These are phyloP conservation scores for Colletotrichum graminicola DNA, from an alignment of 2,329 filamentous ascomycete genomes.

Conservation along the genomic window DNA sequence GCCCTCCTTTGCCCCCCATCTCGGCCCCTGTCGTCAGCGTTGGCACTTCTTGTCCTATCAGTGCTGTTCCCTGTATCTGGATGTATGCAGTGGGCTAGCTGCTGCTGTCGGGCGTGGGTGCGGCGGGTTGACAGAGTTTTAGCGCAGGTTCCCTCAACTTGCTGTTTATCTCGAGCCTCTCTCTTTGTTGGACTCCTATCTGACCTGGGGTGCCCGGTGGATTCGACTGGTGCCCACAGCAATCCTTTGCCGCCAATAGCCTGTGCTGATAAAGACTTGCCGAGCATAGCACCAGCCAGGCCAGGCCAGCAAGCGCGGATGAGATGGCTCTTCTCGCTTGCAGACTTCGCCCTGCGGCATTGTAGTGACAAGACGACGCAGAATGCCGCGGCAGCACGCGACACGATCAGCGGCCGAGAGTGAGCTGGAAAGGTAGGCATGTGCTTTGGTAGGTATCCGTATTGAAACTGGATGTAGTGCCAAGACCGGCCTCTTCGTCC, in stretches of 20 bases:
- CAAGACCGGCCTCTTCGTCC: slow-evolving; percentile 25
- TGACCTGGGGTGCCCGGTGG: slow-evolving; percentile 40
- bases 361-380: slow-evolving; percentile 8
- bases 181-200: neutral
- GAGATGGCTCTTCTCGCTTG: slow-evolving; percentile 18
- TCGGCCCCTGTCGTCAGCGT: slow-evolving; percentile 8
- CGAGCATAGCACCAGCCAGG: slow-evolving; percentile 9
- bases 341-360: slow-evolving; percentile 21
- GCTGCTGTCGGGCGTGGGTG: slow-evolving; percentile 8
- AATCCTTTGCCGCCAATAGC: slow-evolving; percentile 37
- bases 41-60: slow-evolving; percentile 25
- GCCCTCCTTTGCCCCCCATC: slow-evolving; percentile 24
- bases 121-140: neutral
- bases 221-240: slow-evolving; percentile 39
- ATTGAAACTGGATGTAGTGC: slow-evolving; percentile 27
- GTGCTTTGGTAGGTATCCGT: slow-evolving; percentile 13
- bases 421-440: slow-evolving; percentile 28
- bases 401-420: slow-evolving; percentile 9
- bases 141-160: slow-evolving; percentile 37
- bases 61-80: slow-evolving; percentile 16
- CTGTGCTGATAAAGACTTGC: slow-evolving; percentile 30
- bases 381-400: slow-evolving; percentile 10
- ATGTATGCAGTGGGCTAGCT: neutral
- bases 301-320: slow-evolving; percentile 5
- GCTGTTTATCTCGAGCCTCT: slow-evolving; percentile 33